Conservation (phyloP, 2,329 filamentous ascomycete genomes). For the Aureobasidium sp. region DNA sequence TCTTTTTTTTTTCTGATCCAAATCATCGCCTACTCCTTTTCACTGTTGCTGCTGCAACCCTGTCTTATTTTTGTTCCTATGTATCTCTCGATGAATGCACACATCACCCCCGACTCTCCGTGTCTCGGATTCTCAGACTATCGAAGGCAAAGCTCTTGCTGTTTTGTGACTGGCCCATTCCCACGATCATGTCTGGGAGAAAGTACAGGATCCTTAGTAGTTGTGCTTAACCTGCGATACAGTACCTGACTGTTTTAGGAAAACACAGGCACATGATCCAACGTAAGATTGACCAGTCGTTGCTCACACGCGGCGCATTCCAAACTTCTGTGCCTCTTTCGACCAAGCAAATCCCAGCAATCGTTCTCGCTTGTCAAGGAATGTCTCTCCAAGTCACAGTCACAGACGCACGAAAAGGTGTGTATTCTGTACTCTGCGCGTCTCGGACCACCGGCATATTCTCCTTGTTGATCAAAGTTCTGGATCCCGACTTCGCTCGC, state of each 20-base stretch:
- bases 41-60: not conserved
- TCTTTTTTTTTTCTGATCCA: not conserved
- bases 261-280: not conserved
- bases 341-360: not conserved
- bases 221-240: not conserved
- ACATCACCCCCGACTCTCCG: not conserved
- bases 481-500: conserved; percentile 8
- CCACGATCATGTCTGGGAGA: not conserved
- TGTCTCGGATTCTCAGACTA: not conserved
- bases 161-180: not conserved
- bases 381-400: not conserved
- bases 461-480: not conserved
- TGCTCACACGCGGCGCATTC: not conserved
- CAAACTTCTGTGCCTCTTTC: conserved; percentile 3
- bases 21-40: not conserved
- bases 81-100: not conserved
- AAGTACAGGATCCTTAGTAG: not conserved
- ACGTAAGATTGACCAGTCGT: conserved; percentile 3
- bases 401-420: not conserved
- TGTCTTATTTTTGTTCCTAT: not conserved
- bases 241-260: not conserved
- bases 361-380: not conserved
- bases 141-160: not conserved
- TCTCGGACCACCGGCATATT: conserved; percentile 3
- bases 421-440: not conserved